phyloP scores from a whole-genome alignment of 2,329 filamentous ascomycete genomes.

The Penicillium hordei region DNA sequence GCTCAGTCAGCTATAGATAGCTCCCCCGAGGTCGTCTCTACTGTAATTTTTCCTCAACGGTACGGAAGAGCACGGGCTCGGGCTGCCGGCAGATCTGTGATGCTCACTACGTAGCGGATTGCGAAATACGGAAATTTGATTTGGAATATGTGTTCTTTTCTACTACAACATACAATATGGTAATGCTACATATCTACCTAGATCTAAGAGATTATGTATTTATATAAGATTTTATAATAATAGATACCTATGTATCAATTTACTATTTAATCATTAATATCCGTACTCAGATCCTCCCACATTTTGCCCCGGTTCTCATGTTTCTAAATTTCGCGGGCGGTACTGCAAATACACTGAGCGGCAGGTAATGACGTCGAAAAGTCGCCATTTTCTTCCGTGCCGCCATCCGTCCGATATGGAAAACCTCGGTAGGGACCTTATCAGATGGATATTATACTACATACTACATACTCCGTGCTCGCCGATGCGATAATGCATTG shows the following conservation, averaged over 20 bases:
- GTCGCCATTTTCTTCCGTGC: conserved; percentile 25
- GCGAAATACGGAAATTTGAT: not conserved
- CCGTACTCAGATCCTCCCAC: not conserved
- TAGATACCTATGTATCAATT: not conserved
- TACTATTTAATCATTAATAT: not conserved
- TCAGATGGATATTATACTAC: not conserved
- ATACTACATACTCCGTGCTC: not conserved
- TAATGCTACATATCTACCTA: not conserved
- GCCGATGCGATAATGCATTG: not conserved
- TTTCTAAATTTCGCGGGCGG: conserved; percentile 1
- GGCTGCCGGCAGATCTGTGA: conserved; percentile 24
- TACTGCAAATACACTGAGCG: conserved; percentile 7
- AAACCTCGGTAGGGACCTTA: conserved; percentile 5
- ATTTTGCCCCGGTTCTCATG: not conserved
- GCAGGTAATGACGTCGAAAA: conserved; percentile 35
- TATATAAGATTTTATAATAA: not conserved
- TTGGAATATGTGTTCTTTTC: not conserved
- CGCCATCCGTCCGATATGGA: conserved; percentile 22
- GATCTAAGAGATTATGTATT: not conserved
- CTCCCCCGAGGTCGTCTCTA: not conserved
- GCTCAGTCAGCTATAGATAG: not conserved
- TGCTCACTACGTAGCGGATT: not conserved
- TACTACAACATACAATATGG: not conserved
- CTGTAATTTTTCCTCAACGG: conserved; percentile 30
- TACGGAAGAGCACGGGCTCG: conserved; percentile 18